phyloP scores from a whole-genome alignment of 768 basidiomycete species.

The Kockovaella imperatae region DNA sequence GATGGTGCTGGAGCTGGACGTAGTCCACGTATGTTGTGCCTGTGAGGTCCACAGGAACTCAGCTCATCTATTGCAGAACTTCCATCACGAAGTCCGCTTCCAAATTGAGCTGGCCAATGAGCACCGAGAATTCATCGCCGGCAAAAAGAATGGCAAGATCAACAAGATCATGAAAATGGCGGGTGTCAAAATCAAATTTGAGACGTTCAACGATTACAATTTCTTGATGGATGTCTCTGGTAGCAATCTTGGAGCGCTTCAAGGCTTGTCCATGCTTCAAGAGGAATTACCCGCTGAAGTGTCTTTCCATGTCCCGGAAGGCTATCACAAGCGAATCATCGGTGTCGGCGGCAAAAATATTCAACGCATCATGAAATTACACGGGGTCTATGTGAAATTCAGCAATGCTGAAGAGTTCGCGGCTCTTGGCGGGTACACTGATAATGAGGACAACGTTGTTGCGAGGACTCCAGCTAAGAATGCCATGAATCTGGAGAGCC shows the following conservation, averaged over 20 bases:
- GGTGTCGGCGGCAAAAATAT: conserved; percentile 97
- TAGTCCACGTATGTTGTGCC: conserved; percentile 71
- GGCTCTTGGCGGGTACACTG: conserved; percentile 83
- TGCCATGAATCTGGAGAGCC: conserved; percentile 82
- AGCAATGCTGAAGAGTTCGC: conserved; percentile 97
- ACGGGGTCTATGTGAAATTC: conserved; percentile 99
- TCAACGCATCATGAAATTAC: conserved; percentile 99
- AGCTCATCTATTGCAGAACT: conserved; percentile 52
- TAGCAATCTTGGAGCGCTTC: conserved; percentile 71
- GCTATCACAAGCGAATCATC: conserved; percentile 97
- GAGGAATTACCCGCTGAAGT: conserved; percentile 98
- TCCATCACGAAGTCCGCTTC: conserved; percentile 96
- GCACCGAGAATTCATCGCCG: conserved; percentile 95
- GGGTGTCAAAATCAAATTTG: conserved; percentile 96
- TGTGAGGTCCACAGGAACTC: background rate
- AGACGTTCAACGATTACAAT: conserved; percentile 85
- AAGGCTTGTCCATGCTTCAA: conserved; percentile 80
- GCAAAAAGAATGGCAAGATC: conserved; percentile 99
- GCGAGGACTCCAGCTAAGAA: conserved; percentile 99
- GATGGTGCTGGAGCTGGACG: conserved; percentile 81
- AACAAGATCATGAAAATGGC: conserved; percentile 99
- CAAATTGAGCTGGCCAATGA: conserved; percentile 97
- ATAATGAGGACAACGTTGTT: conserved; percentile 97
- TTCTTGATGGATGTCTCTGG: conserved; percentile 88
- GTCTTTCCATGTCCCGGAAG: conserved; percentile 96